These are phyloP conservation scores for Margaritispora aquatica DNA, from an alignment of 495 filamentous ascomycete species.

Conservation along the genomic window DNA sequence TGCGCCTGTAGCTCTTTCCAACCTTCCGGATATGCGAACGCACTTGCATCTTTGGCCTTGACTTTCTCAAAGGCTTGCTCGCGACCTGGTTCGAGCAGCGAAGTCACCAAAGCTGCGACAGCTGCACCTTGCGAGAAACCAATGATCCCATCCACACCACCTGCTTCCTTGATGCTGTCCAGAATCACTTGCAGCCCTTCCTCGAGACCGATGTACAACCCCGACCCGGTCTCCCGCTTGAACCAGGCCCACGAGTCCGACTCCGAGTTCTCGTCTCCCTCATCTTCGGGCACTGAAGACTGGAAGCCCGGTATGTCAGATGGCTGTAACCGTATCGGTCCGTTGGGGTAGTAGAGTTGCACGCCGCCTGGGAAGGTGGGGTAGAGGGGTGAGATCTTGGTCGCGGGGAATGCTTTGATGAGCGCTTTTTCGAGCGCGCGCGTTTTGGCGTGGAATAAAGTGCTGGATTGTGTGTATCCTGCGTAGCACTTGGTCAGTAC, in stretches of 20 bases:
- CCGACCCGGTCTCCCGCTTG: conserved; percentile 53
- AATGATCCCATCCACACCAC: conserved; percentile 65
- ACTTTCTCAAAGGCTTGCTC: conserved; percentile 37
- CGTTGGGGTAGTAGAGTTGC: conserved; percentile 55
- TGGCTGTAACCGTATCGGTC: conserved; percentile 49
- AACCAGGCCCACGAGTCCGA: conserved; percentile 73
- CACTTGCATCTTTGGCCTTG: conserved; percentile 28
- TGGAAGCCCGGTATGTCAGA: conserved; percentile 67
- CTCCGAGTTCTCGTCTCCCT: conserved; percentile 25
- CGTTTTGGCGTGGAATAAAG: conserved; percentile 83
- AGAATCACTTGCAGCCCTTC: conserved; percentile 57
- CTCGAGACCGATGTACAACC: conserved; percentile 59
- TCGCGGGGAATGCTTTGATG: conserved; percentile 56
- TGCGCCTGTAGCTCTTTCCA: conserved; percentile 39
- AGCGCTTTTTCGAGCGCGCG: conserved; percentile 78
- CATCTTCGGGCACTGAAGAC: conserved; percentile 17
- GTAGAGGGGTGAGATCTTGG: background rate
- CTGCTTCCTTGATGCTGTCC: conserved; percentile 46
- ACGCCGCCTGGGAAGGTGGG: conserved; percentile 27
- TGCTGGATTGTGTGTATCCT: conserved; percentile 89
- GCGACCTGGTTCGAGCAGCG: conserved; percentile 58
- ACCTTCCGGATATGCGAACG: conserved; percentile 26
- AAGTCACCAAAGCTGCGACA: conserved; percentile 51
- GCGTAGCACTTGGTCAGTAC: background rate
- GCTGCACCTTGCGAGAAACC: conserved; percentile 71